Evolutionary conservation across 805 yeast species (phyloP).

Genomic region (Yueomyces sinensis): DNA sequence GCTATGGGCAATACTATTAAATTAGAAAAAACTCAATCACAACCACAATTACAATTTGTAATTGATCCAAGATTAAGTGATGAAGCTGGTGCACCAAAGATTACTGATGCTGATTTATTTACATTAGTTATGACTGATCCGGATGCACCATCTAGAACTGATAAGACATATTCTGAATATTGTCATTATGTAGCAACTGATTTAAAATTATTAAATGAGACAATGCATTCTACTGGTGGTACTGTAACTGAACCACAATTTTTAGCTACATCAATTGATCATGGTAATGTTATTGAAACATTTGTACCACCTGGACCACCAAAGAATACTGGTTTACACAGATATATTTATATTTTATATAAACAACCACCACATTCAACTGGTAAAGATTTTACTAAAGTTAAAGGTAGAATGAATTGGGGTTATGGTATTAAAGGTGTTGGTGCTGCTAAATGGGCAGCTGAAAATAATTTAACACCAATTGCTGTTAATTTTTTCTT

Average conservation of each 20-base stretch:
- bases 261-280: constrained; percentile 14
- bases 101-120: constrained; percentile 31
- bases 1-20: constrained; percentile 65
- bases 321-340: constrained; percentile 68
- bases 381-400: constrained; percentile 11
- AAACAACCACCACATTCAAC: constrained; percentile 36
- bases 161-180: constrained; percentile 71
- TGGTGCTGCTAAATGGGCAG: constrained; percentile 68
- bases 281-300: constrained; percentile 34
- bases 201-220: constrained; percentile 9
- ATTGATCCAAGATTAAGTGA: constrained; percentile 25
- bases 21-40: constrained; percentile 51
- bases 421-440: constrained; percentile 73
- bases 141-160: constrained; percentile 71
- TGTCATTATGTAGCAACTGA: constrained; percentile 58
- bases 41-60: constrained; percentile 57
- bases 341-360: constrained; percentile 67
- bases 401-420: constrained; percentile 37
- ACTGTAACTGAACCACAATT: neutral
- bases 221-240: constrained; percentile 2
- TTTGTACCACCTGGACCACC: constrained; percentile 91
- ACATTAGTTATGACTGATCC: constrained; percentile 79
- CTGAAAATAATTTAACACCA: constrained; percentile 46
- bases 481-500: constrained; percentile 72
- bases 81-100: neutral